Base-by-base conservation (phyloP, 192 early-diverging fungal genomes). In the Geranomyces michiganensis region DNA sequence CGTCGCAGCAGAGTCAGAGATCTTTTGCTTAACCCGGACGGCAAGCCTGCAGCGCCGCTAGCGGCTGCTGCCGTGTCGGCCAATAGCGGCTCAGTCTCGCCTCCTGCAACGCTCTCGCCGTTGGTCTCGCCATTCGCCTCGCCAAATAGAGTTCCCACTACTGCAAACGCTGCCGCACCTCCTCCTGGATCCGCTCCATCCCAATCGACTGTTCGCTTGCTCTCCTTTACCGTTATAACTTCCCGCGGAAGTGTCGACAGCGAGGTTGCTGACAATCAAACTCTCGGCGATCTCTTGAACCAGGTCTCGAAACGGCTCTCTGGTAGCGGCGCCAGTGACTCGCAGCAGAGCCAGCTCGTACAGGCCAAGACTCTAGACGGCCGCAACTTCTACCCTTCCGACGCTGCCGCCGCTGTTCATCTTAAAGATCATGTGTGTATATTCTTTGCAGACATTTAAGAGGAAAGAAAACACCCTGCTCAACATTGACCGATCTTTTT, bases 391-490 rank as follows among this genome's bases (percentile, higher is more conserved):
- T 48, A 27, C 1, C n/a, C 17, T 53, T 13, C 46, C 31, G 70
- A 71, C 17, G 19, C 46, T 12, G 59, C 13, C 22, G 59, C 70
- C 29, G 51, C 9, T 19, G 61, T 71, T 13, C 70, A 71, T 30
- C 60, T 59, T 36, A 62, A 71, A 31, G 70, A 71, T 30, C 70
- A 71, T 63, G 68, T 70, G 31, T 33, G 67, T 49, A 17, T n/a
- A 41, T 10, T 41, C 10, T 41, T 41, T 41, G 36, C 36, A 7
- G 3, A n/a, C n/a, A n/a, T n/a, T n/a, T n/a, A n/a, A n/a, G n/a
- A n/a, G n/a, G n/a, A n/a, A n/a, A n/a, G n/a, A n/a, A n/a, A n/a
- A n/a, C n/a, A n/a, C n/a, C n/a, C n/a, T n/a, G n/a, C n/a, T n/a
- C n/a, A n/a, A n/a, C n/a, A n/a, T n/a, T n/a, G n/a, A n/a, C n/a